A percentile compares a stretch with the other conserved stretches of the same genome.
These are phyloP conservation scores for Colletotrichum tropicicola DNA, from an alignment of 2,329 filamentous ascomycete species.

Conservation along the genomic window DNA sequence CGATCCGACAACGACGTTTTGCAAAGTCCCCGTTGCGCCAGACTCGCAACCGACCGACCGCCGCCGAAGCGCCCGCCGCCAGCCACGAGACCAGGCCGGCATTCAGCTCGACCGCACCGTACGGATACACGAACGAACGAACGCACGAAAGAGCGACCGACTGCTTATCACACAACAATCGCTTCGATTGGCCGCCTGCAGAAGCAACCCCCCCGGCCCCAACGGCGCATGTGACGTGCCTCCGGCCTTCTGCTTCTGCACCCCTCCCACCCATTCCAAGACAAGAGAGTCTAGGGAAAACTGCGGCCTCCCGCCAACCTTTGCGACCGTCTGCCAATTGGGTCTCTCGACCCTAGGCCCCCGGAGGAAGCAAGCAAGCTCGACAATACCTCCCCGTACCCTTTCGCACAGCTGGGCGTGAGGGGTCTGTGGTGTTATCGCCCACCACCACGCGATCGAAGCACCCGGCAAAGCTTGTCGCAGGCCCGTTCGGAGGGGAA, in stretches of 20 bases:
- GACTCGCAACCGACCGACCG: not conserved
- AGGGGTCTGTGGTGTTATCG: conserved; percentile 30
- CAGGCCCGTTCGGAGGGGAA: conserved; percentile 2
- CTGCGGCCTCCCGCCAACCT: conserved; percentile 31
- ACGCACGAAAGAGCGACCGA: not conserved
- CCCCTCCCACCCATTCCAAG: conserved; percentile 28
- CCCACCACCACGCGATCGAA: conserved; percentile 23
- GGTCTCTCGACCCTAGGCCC: conserved; percentile 12
- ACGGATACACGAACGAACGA: not conserved
- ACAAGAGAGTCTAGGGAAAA: conserved; percentile 11
- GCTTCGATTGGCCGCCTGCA: conserved; percentile 25
- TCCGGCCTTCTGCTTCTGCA: conserved; percentile 10
- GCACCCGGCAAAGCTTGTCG: conserved; percentile 10
- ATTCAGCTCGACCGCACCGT: not conserved
- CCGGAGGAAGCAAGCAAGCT: conserved; percentile 7
- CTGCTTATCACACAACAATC: not conserved
- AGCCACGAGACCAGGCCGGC: not conserved
- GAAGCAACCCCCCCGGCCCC: conserved; percentile 9
- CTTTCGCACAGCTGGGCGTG: conserved; percentile 23
- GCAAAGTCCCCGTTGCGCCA: not conserved
- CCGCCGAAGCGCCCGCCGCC: too few relatives aligned
- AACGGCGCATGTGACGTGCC: conserved; percentile 32
- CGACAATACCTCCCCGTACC: conserved; percentile 7
- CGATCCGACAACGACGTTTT: conserved; percentile 4
- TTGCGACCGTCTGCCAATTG: conserved; percentile 22